Evolutionary conservation across 805 yeast genomes (phyloP).

Genomic region (Kregervanrija fluxuum): DNA sequence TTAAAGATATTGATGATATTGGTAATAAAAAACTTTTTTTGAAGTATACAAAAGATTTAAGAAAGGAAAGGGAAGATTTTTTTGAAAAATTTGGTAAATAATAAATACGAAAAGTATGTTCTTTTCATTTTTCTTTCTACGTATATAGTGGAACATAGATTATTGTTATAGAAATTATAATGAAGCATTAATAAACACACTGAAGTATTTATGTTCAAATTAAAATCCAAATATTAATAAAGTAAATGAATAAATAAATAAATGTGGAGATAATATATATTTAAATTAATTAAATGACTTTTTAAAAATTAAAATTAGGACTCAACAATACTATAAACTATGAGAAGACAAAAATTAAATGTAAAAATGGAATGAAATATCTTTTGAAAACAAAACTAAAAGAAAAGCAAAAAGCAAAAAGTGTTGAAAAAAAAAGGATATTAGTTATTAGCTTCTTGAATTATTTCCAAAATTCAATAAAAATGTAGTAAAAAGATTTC

Average conservation of each 20-base stretch:
- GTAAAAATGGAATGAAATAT: background rate
- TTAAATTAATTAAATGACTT: background rate
- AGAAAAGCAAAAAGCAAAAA: background rate
- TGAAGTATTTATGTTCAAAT: background rate
- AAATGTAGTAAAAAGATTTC: background rate
- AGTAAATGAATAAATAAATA: background rate
- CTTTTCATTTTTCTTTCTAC: background rate
- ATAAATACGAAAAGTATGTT: background rate
- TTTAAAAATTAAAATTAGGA: background rate
- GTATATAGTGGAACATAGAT: background rate
- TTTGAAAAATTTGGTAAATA: slow-evolving; percentile 21
- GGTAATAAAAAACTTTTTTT: slow-evolving; percentile 17
- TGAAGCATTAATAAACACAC: background rate
- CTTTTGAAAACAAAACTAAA: background rate
- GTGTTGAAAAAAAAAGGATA: background rate
- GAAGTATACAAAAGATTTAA: slow-evolving; percentile 21
- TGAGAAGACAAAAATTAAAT: background rate
- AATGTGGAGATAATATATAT: background rate
- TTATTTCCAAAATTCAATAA: no score
- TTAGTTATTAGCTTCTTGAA: background rate
- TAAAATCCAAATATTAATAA: slow-evolving; percentile 1
- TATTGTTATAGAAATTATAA: background rate
- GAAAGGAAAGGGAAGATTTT: slow-evolving; percentile 24
- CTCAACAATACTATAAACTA: background rate
- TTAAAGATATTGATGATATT: slow-evolving; percentile 20